Evolutionary conservation across 495 filamentous ascomycete species (phyloP).

Genomic region (Tuber aestivum): DNA sequence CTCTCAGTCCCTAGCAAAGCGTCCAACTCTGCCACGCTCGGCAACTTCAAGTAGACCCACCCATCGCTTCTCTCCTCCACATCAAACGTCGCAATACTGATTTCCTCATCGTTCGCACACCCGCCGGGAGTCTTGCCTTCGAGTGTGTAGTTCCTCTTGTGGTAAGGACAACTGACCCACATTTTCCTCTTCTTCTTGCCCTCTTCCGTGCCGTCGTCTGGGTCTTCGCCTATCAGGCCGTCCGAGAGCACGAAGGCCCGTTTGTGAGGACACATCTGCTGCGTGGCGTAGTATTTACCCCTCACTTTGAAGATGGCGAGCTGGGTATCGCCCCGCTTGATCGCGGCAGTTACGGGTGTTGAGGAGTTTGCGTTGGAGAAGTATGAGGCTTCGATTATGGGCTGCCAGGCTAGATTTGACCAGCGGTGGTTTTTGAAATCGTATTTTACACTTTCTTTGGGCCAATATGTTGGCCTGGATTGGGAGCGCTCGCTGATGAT

Average conservation of each 20-base stretch:
- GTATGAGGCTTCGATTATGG: conserved; percentile 65
- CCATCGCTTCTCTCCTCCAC: conserved; percentile 74
- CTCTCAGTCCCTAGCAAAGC: conserved; percentile 69
- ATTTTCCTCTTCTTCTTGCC: conserved; percentile 24
- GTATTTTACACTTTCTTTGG: conserved; percentile 57
- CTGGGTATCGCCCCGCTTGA: conserved; percentile 89
- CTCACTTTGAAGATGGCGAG: conserved; percentile 83
- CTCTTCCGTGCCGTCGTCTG: conserved; percentile 17
- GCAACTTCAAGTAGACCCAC: conserved; percentile 79
- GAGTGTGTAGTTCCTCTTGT: conserved; percentile 88
- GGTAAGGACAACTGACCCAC: conserved; percentile 84
- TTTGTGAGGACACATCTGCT: conserved; percentile 98
- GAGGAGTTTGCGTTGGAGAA: conserved; percentile 64
- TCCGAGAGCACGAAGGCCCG: conserved; percentile 85
- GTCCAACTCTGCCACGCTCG: conserved; percentile 80
- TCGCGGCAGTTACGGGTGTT: conserved; percentile 61
- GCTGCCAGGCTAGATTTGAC: conserved; percentile 75
- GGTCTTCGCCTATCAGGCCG: conserved; percentile 74
- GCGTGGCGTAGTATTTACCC: conserved; percentile 79
- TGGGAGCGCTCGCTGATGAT: conserved; percentile 69
- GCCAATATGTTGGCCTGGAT: conserved; percentile 74
- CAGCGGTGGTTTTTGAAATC: conserved; percentile 74
- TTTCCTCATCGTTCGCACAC: conserved; percentile 68
- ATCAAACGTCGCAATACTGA: conserved; percentile 82
- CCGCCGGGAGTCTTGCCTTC: conserved; percentile 60